These are phyloP conservation scores for Mortierella sp. DNA, from an alignment of 371 early-diverging fungal genomes.

Conservation along the genomic window DNA sequence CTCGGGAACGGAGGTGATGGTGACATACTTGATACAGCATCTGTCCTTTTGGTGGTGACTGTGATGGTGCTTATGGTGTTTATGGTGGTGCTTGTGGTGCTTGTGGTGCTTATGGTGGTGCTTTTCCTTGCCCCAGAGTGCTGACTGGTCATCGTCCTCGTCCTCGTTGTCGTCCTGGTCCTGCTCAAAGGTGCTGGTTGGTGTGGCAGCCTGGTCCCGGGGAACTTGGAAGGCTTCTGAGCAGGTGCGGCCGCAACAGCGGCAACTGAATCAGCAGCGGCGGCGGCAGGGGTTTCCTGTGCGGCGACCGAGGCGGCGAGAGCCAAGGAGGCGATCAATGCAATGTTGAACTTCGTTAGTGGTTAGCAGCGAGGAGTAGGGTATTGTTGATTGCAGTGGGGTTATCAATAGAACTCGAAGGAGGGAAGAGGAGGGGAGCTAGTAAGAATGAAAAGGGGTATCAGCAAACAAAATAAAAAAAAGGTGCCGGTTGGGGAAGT, in stretches of 20 bases:
- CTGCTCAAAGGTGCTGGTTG: background rate
- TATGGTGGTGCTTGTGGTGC: background rate
- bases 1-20: constrained; percentile 9
- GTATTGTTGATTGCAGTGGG: background rate
- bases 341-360: constrained; percentile 20
- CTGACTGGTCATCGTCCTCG: background rate
- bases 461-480: background rate
- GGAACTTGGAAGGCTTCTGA: background rate
- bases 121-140: constrained; percentile 2
- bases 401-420: background rate
- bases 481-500: too few relatives aligned
- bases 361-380: background rate
- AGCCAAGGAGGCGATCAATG: constrained; percentile 21
- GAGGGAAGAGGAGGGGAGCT: background rate
- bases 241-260: background rate
- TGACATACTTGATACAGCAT: constrained; percentile 29
- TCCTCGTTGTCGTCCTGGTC: background rate
- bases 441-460: background rate
- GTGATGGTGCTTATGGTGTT: constrained; percentile 14
- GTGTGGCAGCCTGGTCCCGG: background rate
- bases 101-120: constrained; percentile 20
- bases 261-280: background rate
- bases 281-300: background rate
- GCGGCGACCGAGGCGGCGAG: constrained; percentile 14
- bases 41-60: constrained; percentile 7